These are phyloP conservation scores for Ambrosiella cleistominuta DNA, from an alignment of 2,329 filamentous ascomycete genomes.

Conservation along the genomic window DNA sequence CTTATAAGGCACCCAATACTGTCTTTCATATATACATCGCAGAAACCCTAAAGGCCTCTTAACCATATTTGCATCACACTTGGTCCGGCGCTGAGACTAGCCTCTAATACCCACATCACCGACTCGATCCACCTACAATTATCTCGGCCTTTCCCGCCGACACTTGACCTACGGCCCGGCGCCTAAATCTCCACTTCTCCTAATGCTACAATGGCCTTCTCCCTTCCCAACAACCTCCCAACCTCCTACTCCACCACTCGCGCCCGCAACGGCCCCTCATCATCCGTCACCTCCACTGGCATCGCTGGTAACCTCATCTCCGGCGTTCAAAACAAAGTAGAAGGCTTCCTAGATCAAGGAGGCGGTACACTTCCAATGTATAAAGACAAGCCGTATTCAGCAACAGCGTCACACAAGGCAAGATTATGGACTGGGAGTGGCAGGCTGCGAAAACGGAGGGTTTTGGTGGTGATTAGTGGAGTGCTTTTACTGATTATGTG, in stretches of 20 bases:
- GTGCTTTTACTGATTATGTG: conserved; percentile 44
- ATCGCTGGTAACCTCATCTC: conserved; percentile 19
- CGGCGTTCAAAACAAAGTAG: conserved; percentile 43
- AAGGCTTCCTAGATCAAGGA: conserved; percentile 40
- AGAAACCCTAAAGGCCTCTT: neutral
- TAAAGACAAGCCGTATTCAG: conserved; percentile 88
- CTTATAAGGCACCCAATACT: neutral
- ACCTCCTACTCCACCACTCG: conserved; percentile 29
- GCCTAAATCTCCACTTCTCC: neutral
- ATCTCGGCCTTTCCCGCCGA: neutral
- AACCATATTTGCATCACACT: neutral
- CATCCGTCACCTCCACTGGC: neutral
- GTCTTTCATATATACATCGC: neutral
- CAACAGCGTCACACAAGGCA: conserved; percentile 32
- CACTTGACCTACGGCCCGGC: neutral
- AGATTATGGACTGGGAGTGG: conserved; percentile 36
- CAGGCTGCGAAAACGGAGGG: conserved; percentile 29
- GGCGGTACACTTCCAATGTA: conserved; percentile 67
- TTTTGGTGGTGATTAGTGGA: conserved; percentile 27
- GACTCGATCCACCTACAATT: neutral
- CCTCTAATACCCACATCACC: too few species aligned
- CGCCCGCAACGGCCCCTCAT: neutral
- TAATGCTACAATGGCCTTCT: conserved; percentile 42
- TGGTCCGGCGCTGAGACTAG: too few species aligned
- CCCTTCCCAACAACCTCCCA: conserved; percentile 51